Evolutionary conservation across 805 yeast species (phyloP), one percentile per base, ranked within the genome.

Genomic region (Jamesozyma spencerorum): DNA sequence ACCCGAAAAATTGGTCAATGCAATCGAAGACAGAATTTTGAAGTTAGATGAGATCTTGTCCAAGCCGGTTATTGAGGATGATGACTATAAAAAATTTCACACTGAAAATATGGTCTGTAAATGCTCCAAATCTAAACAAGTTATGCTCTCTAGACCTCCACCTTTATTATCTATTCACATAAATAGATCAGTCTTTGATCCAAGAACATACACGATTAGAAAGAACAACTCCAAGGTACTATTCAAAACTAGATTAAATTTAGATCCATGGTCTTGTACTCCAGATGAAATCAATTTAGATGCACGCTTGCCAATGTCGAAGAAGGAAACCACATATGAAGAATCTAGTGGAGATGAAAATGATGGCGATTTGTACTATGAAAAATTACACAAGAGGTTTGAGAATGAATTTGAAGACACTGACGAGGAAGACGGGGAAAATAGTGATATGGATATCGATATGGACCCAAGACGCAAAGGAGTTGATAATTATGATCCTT

Each of bases 151-250:
- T 18, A 71, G 88, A 53, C 90, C 92, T 0, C 95, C 97, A 1
- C 81, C 87, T 10, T 70, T 85, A 41, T 68, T 90, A 35, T 76
- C 90, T 40, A 73, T 90, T 34, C 97, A 92, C 60, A 82, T 90
- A 47, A 90, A 90, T 59, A 75, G 98, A 55, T 85, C 95, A 2
- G 96, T 85, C 12, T 90, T 87, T 60, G 97, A 90, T 60, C 85
- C 92, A 41, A 68, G 75, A 41, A 83, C 95, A 0, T 92, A 84
- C 45, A 75, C 74, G 69, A 82, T 86, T 20, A 74, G 85, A 47
- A 90, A 90, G 58, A 88, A 88, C 58, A 77, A 84, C 37, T 81
- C 95, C 4, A 74, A 76, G 38, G 90, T 90, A n/a, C 62, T 74
- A 10, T 87, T 87, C 65, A 90, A 94, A 3, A 54, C 75, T 32